Evolutionary conservation across 2,329 filamentous ascomycete species (phyloP).

Genomic region (Trichoderma breve): DNA sequence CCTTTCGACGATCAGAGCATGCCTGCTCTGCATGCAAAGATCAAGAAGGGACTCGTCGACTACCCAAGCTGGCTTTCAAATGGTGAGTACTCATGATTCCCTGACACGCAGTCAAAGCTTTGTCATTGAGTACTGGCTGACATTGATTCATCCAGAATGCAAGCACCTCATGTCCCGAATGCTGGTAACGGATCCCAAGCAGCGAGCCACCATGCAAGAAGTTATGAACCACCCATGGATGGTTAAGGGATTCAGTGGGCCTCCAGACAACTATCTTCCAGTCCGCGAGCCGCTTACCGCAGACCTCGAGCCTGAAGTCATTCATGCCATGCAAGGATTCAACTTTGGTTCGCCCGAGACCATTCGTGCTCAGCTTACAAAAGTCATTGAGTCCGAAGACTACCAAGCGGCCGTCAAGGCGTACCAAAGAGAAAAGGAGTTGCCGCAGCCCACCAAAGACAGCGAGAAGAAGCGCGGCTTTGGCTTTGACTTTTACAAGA

Average conservation of each 20-base stretch:
- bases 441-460: constrained; percentile 56
- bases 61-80: constrained; percentile 91
- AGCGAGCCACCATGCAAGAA: constrained; percentile 82
- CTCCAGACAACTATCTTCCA: constrained; percentile 87
- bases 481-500: constrained; percentile 93
- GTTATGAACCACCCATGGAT: constrained; percentile 97
- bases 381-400: constrained; percentile 88
- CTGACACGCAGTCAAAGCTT: not conserved
- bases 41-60: constrained; percentile 94
- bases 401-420: constrained; percentile 82
- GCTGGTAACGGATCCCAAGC: constrained; percentile 89
- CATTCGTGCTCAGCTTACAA: constrained; percentile 77
- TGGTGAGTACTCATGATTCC: constrained; percentile 56
- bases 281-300: constrained; percentile 78
- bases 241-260: constrained; percentile 80
- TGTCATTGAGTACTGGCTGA: not conserved
- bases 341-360: constrained; percentile 88
- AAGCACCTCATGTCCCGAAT: constrained; percentile 89
- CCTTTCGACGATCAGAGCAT: constrained; percentile 99
- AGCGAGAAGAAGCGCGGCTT: constrained; percentile 85
- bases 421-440: constrained; percentile 64
- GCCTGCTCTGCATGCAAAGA: constrained; percentile 96
- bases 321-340: constrained; percentile 95
- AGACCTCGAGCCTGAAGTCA: constrained; percentile 77
- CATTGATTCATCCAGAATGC: constrained; percentile 63